Percentiles rank a stretch among this genome's conserved stretches.
Evolutionary conservation across 2,329 filamentous ascomycete species (phyloP).

Genomic region (Bipolaris zeicola): DNA sequence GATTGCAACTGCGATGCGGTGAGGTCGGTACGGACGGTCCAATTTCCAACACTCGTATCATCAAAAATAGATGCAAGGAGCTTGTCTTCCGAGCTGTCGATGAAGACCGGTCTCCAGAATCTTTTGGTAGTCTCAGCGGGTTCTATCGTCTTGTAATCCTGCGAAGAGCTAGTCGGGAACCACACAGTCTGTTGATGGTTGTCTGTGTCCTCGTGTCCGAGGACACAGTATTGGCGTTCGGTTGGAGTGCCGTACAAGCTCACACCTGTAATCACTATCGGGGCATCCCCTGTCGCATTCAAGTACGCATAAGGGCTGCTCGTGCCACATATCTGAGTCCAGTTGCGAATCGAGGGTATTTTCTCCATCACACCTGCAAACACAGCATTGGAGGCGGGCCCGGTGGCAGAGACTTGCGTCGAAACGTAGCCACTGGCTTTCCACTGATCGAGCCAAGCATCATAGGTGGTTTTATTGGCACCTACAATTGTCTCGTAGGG

Average conservation of each 20-base stretch:
- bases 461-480: constrained; percentile 21
- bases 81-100: constrained; percentile 24
- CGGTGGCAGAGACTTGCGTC: constrained; percentile 30
- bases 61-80: constrained; percentile 25
- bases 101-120: constrained; percentile 27
- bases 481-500: constrained; percentile 22
- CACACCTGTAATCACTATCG: constrained; percentile 20
- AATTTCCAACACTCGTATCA: constrained; percentile 29
- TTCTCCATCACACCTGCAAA: constrained; percentile 30
- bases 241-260: constrained; percentile 23
- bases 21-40: constrained; percentile 22
- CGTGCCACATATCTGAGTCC: constrained; percentile 23
- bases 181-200: constrained; percentile 22
- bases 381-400: constrained; percentile 20
- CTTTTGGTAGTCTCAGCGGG: constrained; percentile 24
- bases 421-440: constrained; percentile 26
- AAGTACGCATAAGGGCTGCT: constrained; percentile 4
- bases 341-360: constrained; percentile 7
- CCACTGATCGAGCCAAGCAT: constrained; percentile 24
- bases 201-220: constrained; percentile 24
- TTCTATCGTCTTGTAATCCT: constrained; percentile 15
- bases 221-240: constrained; percentile 26
- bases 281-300: not conserved
- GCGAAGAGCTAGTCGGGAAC: constrained; percentile 15
- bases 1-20: constrained; percentile 15